Conservation (phyloP, 495 filamentous ascomycete genomes). For the Daldinia childiae region DNA sequence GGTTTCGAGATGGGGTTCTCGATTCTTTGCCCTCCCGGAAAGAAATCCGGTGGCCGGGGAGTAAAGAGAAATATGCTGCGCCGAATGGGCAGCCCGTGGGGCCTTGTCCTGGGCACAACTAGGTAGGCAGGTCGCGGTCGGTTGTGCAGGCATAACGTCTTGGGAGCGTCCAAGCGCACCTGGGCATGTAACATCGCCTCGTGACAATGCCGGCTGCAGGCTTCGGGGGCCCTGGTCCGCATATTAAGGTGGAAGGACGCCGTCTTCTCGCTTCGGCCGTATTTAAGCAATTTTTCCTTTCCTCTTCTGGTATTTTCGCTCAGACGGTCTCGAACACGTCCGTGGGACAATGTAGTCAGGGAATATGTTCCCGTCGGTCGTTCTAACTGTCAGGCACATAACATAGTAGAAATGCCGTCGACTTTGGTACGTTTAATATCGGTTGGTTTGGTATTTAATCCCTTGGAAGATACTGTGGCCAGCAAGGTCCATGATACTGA, state of each 20-base stretch:
- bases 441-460: no score
- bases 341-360: not conserved
- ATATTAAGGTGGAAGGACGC: slow-evolving; percentile 13
- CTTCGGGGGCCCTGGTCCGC: not conserved
- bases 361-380: not conserved
- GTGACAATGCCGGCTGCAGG: slow-evolving; percentile 1
- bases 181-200: slow-evolving; percentile 13
- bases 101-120: not conserved
- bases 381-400: not conserved
- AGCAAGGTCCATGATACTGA: no score
- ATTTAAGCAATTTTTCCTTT: not conserved
- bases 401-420: not conserved
- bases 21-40: not conserved
- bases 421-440: not conserved
- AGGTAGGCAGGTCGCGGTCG: not conserved
- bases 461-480: no score
- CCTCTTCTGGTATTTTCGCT: not conserved
- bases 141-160: not conserved
- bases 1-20: not conserved
- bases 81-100: not conserved
- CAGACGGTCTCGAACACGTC: not conserved
- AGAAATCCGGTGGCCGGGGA: not conserved
- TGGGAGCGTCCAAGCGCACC: slow-evolving; percentile 7
- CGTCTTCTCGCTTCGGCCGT: not conserved
- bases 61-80: not conserved